Conservation (phyloP, 768 basidiomycete species). For the Kockovaella imperatae region DNA sequence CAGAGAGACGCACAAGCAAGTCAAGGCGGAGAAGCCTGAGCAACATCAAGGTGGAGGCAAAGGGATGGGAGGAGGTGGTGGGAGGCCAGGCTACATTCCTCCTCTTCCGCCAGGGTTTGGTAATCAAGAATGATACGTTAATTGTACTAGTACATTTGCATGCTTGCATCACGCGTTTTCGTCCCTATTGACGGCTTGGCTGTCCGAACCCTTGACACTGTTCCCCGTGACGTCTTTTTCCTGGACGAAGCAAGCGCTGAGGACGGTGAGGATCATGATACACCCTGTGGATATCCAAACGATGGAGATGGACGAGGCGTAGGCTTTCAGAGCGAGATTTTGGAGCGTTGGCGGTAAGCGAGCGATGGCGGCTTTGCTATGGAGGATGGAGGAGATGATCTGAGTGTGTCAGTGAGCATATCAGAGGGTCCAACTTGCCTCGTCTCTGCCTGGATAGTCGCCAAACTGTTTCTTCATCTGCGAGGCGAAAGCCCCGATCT, state of each 20-base stretch:
- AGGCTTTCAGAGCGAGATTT: slow-evolving; percentile 24
- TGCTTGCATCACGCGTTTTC: no score
- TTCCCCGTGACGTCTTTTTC: slow-evolving; percentile 12
- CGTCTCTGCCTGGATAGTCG: slow-evolving; percentile 9
- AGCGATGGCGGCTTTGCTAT: slow-evolving; percentile 39
- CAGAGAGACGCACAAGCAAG: no score
- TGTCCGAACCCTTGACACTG: not conserved
- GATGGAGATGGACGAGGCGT: slow-evolving; percentile 23
- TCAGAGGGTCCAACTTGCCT: slow-evolving; percentile 11
- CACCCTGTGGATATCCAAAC: slow-evolving; percentile 16
- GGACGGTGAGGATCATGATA: slow-evolving; percentile 17
- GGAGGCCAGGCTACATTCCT: no score
- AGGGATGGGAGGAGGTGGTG: no score
- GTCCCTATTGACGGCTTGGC: no score
- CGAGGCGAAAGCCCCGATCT: slow-evolving; percentile 29
- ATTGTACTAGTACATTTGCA: no score
- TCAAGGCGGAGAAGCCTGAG: no score
- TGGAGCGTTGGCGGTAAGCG: slow-evolving; percentile 18
- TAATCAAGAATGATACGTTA: no score
- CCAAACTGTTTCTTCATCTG: slow-evolving; percentile 12
- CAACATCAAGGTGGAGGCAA: no score
- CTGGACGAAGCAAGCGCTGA: slow-evolving; percentile 18
- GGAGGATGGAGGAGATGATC: slow-evolving; percentile 34
- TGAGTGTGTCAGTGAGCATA: slow-evolving; percentile 3
- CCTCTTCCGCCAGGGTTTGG: no score